phyloP scores from a whole-genome alignment of 108 stramenopile genomes.

The Fragilaria radians region DNA sequence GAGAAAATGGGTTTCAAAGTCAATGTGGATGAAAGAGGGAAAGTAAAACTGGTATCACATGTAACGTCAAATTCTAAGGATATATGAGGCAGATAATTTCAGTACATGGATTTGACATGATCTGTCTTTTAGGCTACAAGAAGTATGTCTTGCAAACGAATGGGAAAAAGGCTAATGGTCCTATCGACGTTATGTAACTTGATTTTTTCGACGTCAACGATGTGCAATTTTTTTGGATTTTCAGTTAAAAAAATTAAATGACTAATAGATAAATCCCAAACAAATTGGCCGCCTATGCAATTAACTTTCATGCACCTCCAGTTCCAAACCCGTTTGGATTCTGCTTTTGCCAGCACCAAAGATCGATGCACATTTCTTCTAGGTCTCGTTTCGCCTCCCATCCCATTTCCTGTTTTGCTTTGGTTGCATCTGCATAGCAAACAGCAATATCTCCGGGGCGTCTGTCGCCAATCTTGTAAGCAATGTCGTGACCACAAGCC shows the following conservation, averaged over 20 bases:
- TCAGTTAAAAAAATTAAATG: no score
- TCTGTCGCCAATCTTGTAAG: slow-evolving; percentile 82
- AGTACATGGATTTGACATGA: no score
- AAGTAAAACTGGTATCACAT: slow-evolving; percentile 38
- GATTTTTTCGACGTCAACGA: no score
- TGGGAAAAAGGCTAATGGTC: no score
- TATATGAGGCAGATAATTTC: no score
- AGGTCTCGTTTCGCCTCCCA: slow-evolving; percentile 89
- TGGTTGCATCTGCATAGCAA: slow-evolving; percentile 91
- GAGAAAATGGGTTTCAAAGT: slow-evolving; percentile 55
- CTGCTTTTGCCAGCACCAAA: slow-evolving; percentile 95
- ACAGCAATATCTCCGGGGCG: slow-evolving; percentile 94
- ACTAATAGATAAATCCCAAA: no score
- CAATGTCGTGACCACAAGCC: slow-evolving; percentile 85
- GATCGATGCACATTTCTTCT: slow-evolving; percentile 93
- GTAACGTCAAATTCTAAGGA: no score
- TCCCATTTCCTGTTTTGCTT: slow-evolving; percentile 88
- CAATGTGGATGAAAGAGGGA: slow-evolving; percentile 53
- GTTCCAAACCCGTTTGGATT: slow-evolving; percentile 90
- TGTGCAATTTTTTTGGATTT: no score
- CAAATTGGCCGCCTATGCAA: not conserved
- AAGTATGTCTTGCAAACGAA: no score
- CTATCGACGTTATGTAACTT: no score
- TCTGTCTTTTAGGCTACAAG: no score
- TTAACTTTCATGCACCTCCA: not conserved